Conservation (phyloP, 768 basidiomycete genomes). For the Naganishia onofrii region DNA sequence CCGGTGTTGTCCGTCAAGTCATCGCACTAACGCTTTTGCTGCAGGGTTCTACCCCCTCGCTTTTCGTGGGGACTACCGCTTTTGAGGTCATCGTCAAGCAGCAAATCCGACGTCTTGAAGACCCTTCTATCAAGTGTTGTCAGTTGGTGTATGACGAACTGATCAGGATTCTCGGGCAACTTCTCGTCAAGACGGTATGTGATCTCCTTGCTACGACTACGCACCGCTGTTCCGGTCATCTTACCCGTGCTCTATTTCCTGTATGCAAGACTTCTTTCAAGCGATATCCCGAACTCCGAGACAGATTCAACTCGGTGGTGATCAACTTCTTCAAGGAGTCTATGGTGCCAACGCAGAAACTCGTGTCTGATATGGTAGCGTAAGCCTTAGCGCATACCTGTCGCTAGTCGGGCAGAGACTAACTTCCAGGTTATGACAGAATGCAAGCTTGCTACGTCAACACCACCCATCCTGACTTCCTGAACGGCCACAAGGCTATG, state of each 20-base stretch:
- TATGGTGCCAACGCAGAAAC: slow-evolving; percentile 91
- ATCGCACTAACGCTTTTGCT: background rate
- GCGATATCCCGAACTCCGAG: slow-evolving; percentile 91
- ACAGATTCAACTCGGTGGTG: slow-evolving; percentile 92
- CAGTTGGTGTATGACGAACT: slow-evolving; percentile 95
- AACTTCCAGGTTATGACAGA: slow-evolving; percentile 52
- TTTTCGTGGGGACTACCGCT: slow-evolving; percentile 94
- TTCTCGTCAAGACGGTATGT: slow-evolving; percentile 80
- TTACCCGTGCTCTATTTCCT: background rate
- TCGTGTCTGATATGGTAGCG: slow-evolving; percentile 89
- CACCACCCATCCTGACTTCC: slow-evolving; percentile 97
- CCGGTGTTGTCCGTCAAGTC: background rate
- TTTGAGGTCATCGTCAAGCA: slow-evolving; percentile 99
- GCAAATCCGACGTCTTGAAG: slow-evolving; percentile 94
- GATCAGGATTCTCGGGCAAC: slow-evolving; percentile 88
- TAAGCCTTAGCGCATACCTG: slow-evolving; percentile 54
- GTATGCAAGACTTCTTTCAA: slow-evolving; percentile 80
- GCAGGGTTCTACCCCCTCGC: slow-evolving; percentile 88
- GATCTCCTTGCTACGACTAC: slow-evolving; percentile 43
- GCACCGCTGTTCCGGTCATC: background rate
- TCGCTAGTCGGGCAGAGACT: background rate
- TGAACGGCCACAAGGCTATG: slow-evolving; percentile 95
- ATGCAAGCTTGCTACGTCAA: slow-evolving; percentile 99
- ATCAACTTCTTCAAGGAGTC: slow-evolving; percentile 93
- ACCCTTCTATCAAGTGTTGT: slow-evolving; percentile 88